Conservation (phyloP, 2,329 filamentous ascomycete species). For the Stagonosporopsis tanaceti region DNA sequence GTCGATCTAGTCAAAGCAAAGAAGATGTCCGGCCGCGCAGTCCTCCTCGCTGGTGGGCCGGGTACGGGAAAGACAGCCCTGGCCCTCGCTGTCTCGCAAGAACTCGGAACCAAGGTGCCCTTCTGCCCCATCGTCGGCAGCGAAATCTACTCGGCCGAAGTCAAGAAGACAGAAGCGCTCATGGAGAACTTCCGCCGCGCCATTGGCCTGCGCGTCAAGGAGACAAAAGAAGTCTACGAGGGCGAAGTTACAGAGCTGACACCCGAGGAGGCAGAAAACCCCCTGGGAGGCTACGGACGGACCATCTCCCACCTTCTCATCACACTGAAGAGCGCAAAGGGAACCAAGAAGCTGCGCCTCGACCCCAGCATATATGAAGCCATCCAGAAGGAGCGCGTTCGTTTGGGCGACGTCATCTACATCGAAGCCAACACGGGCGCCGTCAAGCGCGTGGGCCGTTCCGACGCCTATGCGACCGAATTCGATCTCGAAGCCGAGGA, state of each 20-base stretch:
- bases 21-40: constrained; percentile 96
- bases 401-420: constrained; percentile 96
- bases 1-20: constrained; percentile 95
- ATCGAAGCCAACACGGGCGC: constrained; percentile 99
- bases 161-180: constrained; percentile 98
- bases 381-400: constrained; percentile 97
- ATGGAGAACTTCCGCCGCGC: constrained; percentile 99
- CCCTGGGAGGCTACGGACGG: constrained; percentile 93
- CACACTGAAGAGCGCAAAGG: constrained; percentile 91
- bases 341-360: constrained; percentile 95
- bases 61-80: constrained; percentile 96
- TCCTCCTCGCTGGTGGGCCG: constrained; percentile 90
- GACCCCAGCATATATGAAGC: constrained; percentile 99
- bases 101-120: constrained; percentile 96
- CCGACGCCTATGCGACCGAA: constrained; percentile 96
- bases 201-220: constrained; percentile 92
- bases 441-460: constrained; percentile 94
- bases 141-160: constrained; percentile 96
- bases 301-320: constrained; percentile 96
- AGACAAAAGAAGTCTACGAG: constrained; percentile 99
- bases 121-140: constrained; percentile 98
- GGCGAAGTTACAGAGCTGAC: constrained; percentile 98
- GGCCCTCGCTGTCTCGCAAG: constrained; percentile 93
- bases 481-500: constrained; percentile 99
- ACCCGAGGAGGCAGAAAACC: constrained; percentile 97